Conservation (phyloP, 2,329 filamentous ascomycete species). For the Fusarium nisikadoi region DNA sequence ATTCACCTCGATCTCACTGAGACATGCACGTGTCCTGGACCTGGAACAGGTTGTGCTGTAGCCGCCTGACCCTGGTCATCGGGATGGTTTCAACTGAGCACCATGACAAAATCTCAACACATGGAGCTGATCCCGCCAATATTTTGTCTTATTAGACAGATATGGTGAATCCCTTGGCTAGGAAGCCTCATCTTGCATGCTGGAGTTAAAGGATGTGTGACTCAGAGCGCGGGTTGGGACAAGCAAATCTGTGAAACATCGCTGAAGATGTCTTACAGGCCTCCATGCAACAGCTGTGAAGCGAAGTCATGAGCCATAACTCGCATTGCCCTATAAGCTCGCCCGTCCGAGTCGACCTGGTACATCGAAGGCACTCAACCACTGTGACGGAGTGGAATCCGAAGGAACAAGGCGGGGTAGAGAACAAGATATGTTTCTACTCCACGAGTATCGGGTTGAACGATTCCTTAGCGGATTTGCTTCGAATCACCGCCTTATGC, state of each 20-base stretch:
- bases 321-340: constrained; percentile 17
- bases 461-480: constrained; percentile 26
- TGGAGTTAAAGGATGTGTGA: constrained; percentile 10
- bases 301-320: constrained; percentile 40
- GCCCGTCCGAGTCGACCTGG: constrained; percentile 5
- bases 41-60: constrained; percentile 18
- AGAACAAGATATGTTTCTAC: constrained; percentile 21
- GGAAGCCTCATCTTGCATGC: constrained; percentile 13
- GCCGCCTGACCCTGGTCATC: constrained; percentile 16
- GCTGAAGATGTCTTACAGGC: constrained; percentile 36
- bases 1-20: constrained; percentile 4
- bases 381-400: constrained; percentile 5
- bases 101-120: constrained; percentile 12
- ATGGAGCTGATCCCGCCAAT: constrained; percentile 8
- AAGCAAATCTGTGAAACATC: constrained; percentile 29
- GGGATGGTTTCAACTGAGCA: constrained; percentile 28
- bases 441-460: constrained; percentile 36
- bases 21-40: constrained; percentile 34
- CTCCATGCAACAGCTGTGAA: constrained; percentile 37
- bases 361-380: constrained; percentile 2
- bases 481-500: constrained; percentile 33
- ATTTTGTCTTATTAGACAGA: not conserved
- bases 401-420: constrained; percentile 27
- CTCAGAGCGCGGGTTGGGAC: constrained; percentile 22
- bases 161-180: constrained; percentile 3